These are phyloP conservation scores for Clausena lansium DNA, from an alignment of 345 rosid genomes.

Conservation along the genomic window DNA sequence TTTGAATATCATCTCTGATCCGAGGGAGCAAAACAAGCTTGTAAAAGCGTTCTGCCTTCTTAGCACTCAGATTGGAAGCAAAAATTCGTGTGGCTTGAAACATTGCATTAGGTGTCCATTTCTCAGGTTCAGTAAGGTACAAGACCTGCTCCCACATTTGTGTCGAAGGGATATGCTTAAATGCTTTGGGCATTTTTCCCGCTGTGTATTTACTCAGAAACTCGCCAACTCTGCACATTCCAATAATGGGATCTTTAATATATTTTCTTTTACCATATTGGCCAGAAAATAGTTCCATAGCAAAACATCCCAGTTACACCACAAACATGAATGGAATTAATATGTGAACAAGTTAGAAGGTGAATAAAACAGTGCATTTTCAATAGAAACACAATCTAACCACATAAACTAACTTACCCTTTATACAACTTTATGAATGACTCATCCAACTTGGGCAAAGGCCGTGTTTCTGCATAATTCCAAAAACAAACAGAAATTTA, in stretches of 20 bases:
- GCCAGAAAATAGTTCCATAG: not conserved
- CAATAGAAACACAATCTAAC: not conserved
- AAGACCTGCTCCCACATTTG: slow-evolving; percentile 85
- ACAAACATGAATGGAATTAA: not conserved
- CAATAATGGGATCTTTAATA: not conserved
- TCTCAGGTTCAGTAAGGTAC: slow-evolving; percentile 87
- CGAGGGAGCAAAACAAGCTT: slow-evolving; percentile 87
- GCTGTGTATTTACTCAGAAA: slow-evolving; percentile 69
- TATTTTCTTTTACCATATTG: not conserved
- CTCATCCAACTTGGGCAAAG: slow-evolving; percentile 67
- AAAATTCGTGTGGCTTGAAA: slow-evolving; percentile 87
- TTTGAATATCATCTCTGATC: slow-evolving; percentile 80
- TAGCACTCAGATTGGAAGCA: slow-evolving; percentile 68
- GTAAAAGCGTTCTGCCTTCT: slow-evolving; percentile 71
- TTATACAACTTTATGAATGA: slow-evolving; percentile 63
- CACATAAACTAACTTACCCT: slow-evolving; percentile 42
- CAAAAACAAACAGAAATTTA: not conserved
- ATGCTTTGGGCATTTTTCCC: slow-evolving; percentile 90
- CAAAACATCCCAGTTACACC: not conserved
- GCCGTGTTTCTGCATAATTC: slow-evolving; percentile 53
- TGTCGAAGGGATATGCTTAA: slow-evolving; percentile 68
- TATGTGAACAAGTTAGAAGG: not conserved
- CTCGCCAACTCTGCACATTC: slow-evolving; percentile 69
- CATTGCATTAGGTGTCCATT: slow-evolving; percentile 94
- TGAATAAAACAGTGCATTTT: not conserved